These are phyloP conservation scores for Mitragyna speciosa DNA, from an alignment of 257 asterid species.

Conservation along the genomic window DNA sequence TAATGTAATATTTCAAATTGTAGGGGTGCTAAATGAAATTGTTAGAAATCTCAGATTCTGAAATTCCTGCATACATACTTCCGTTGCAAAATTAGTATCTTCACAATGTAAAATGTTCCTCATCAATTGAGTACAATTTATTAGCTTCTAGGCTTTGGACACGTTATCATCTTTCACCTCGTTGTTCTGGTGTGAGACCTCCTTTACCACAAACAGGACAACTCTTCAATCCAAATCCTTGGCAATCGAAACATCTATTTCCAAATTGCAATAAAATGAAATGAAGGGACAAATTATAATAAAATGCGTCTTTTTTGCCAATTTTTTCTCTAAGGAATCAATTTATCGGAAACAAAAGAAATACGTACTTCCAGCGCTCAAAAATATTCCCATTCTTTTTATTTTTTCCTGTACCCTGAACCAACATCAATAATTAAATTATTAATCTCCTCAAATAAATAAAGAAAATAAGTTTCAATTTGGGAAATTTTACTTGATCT, in stretches of 20 bases:
- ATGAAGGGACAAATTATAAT: neutral
- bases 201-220: conserved; percentile 81
- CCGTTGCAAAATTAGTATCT: too few species aligned
- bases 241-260: conserved; percentile 82
- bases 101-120: too few species aligned
- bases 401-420: conserved; percentile 85
- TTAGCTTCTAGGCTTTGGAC: too few species aligned
- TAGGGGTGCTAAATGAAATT: too few species aligned
- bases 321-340: too few species aligned
- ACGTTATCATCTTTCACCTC: conserved; percentile 65
- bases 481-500: too few species aligned
- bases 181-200: conserved; percentile 88
- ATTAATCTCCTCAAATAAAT: neutral
- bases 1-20: too few species aligned
- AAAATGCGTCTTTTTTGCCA: too few species aligned
- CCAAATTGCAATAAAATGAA: neutral
- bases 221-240: conserved; percentile 82
- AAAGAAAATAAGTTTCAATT: neutral
- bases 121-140: too few species aligned
- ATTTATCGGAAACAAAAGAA: neutral
- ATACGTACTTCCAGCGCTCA: conserved; percentile 83
- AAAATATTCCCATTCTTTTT: conserved; percentile 90
- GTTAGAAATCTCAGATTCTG: too few species aligned
- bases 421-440: neutral
- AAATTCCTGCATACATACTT: too few species aligned